A percentile compares a stretch with the other conserved stretches of the same genome.
Evolutionary conservation across 1,284 basidiomycete species (phyloP).

Genomic region (Irpex lacteus): DNA sequence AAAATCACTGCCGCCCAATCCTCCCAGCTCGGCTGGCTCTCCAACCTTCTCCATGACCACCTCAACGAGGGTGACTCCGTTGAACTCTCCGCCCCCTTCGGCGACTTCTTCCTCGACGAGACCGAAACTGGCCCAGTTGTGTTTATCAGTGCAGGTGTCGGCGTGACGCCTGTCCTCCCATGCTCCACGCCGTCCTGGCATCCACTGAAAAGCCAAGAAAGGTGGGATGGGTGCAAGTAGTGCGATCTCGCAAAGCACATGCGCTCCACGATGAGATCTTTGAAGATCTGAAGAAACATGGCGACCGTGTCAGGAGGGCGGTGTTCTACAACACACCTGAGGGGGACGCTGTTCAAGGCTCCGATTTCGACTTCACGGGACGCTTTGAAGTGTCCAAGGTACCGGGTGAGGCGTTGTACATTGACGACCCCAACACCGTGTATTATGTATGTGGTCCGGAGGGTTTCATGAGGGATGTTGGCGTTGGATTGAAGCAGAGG

Average conservation of each 20-base stretch:
- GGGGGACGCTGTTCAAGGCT: conserved; percentile 14
- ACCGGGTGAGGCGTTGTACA: conserved; percentile 10
- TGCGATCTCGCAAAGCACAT: conserved; percentile 18
- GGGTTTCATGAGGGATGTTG: conserved; percentile 23
- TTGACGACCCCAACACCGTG: conserved; percentile 18
- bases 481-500: conserved; percentile 15
- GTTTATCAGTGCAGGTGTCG: conserved; percentile 26
- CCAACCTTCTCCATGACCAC: conserved; percentile 24
- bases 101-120: conserved; percentile 27
- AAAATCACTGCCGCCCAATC: conserved; percentile 13
- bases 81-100: conserved; percentile 24
- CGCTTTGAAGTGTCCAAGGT: conserved; percentile 19
- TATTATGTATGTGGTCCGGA: conserved; percentile 27
- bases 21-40: conserved; percentile 23
- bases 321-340: conserved; percentile 21
- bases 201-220: conserved; percentile 5
- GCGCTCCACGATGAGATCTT: conserved; percentile 21
- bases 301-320: conserved; percentile 10
- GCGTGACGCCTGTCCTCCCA: conserved; percentile 24
- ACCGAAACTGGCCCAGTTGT: conserved; percentile 16
- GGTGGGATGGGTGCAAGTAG: conserved; percentile 23
- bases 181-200: conserved; percentile 24
- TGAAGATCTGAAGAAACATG: conserved; percentile 7
- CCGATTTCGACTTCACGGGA: conserved; percentile 19
- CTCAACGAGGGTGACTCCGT: conserved; percentile 21